Evolutionary conservation across 2,329 filamentous ascomycete species (phyloP), one percentile per base, ranked within the genome.

Genomic region (Cytospora chrysosperma): DNA sequence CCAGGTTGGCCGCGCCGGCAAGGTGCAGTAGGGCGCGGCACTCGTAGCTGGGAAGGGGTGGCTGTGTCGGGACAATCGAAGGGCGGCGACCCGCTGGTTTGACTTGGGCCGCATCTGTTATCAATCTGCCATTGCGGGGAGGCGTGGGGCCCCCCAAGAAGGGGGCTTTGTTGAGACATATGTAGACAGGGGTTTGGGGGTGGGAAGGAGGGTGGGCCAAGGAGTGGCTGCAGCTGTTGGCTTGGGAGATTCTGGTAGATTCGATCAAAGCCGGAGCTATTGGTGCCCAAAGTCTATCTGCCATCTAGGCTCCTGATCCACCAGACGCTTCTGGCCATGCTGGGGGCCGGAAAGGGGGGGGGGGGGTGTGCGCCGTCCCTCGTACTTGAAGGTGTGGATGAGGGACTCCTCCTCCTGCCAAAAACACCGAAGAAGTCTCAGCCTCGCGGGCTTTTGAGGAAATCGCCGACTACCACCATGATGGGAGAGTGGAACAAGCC

Each of bases 1-100:
- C 68, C 95, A 99, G 77, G 83, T 96, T 67, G 95, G 95, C 17
- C 84, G 88, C 68, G 93, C 95, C 57, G 92, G 89, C 37, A 73
- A 70, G 65, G 72, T 68, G 26, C 68, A 70, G 68, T 63, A 64
- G n/a, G 59, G 63, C 50, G 51, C 58, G 51, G 37, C 19, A 50
- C 34, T 54, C 50, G 13, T 34, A 27, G 32, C 43, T 27, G 52
- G 34, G 28, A 51, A n/a, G n/a, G 57, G 27, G 40, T n/a, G 40
- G 40, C 40, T 43, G 40, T 43, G 40, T 19, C 10, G 40, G 19
- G 40, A 21, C 40, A n/a, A n/a, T 19, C 10, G 47, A 27, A 52
- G 12, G 28, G 51, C 32, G 13, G 4, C 32, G 19, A n/a, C 21
- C 4, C 15, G 17, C 50, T 26, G 50, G 32, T 40, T 28, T 32